Evolutionary conservation across 2,329 filamentous ascomycete species (phyloP).

Genomic region (Stemphylium beticola): DNA sequence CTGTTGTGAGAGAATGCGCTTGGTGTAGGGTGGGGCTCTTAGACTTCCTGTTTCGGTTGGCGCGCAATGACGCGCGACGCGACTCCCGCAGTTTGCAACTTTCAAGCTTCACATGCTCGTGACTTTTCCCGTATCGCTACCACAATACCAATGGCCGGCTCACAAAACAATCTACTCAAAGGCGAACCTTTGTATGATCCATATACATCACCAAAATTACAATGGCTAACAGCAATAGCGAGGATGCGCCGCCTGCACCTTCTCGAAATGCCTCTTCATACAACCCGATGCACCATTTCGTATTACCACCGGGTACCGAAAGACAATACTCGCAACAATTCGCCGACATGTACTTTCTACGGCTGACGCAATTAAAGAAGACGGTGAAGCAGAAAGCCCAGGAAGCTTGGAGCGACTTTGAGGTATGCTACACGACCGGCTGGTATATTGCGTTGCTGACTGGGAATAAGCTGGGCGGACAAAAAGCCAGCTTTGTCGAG

Average conservation of each 20-base stretch:
- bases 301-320: conserved; percentile 67
- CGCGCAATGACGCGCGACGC: conserved; percentile 25
- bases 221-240: conserved; percentile 28
- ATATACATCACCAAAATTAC: background rate
- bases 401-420: conserved; percentile 77
- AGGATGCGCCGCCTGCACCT: conserved; percentile 30
- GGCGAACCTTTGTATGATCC: conserved; percentile 40
- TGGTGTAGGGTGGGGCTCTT: conserved; percentile 8
- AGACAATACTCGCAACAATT: conserved; percentile 91
- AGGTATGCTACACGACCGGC: conserved; percentile 49
- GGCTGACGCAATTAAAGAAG: conserved; percentile 85
- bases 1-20: background rate
- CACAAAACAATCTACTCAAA: conserved; percentile 33
- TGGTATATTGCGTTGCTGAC: conserved; percentile 14
- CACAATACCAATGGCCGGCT: conserved; percentile 19
- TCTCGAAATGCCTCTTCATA: conserved; percentile 63
- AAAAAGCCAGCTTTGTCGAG: conserved; percentile 77
- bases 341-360: conserved; percentile 96
- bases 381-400: conserved; percentile 75
- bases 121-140: background rate
- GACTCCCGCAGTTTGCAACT: conserved; percentile 23
- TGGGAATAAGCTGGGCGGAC: conserved; percentile 66
- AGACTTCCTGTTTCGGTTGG: conserved; percentile 27
- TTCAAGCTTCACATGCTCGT: conserved; percentile 8
- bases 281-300: conserved; percentile 76